Conservation (phyloP, 2,329 filamentous ascomycete genomes). For the Neonectria magnoliae region DNA sequence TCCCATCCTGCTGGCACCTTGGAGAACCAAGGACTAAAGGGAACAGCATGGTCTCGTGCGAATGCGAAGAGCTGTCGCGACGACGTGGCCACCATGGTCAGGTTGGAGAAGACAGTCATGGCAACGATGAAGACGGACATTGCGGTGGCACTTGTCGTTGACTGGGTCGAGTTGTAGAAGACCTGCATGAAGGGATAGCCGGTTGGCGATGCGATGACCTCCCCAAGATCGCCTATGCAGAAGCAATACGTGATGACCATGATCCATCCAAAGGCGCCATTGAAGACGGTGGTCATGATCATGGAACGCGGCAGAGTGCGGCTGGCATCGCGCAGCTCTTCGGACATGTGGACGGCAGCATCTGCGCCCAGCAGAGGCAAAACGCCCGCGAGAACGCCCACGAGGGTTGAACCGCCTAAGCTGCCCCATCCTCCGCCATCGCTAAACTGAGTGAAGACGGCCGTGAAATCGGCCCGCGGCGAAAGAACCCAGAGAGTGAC, state of each 20-base stretch:
- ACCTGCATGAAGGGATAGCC: constrained; percentile 39
- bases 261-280: constrained; percentile 37
- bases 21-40: constrained; percentile 37
- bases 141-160: constrained; percentile 29
- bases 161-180: constrained; percentile 35
- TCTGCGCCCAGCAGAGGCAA: constrained; percentile 34
- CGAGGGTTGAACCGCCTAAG: constrained; percentile 31
- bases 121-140: constrained; percentile 33
- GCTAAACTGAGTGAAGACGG: constrained; percentile 34
- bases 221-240: constrained; percentile 33
- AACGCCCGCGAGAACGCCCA: constrained; percentile 34
- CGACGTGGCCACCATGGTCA: constrained; percentile 36
- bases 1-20: constrained; percentile 29
- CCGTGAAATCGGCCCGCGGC: constrained; percentile 23
- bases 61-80: constrained; percentile 38
- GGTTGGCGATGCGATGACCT: constrained; percentile 31
- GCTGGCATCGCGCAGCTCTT: constrained; percentile 34
- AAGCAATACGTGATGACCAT: constrained; percentile 39
- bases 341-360: constrained; percentile 38
- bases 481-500: constrained; percentile 39
- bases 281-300: constrained; percentile 35
- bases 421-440: constrained; percentile 35
- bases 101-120: constrained; percentile 37
- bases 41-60: constrained; percentile 35
- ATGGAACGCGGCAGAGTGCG: constrained; percentile 32